Base-by-base conservation (phyloP, 169 alveolate genomes). In the Plasmodium berghei region DNA sequence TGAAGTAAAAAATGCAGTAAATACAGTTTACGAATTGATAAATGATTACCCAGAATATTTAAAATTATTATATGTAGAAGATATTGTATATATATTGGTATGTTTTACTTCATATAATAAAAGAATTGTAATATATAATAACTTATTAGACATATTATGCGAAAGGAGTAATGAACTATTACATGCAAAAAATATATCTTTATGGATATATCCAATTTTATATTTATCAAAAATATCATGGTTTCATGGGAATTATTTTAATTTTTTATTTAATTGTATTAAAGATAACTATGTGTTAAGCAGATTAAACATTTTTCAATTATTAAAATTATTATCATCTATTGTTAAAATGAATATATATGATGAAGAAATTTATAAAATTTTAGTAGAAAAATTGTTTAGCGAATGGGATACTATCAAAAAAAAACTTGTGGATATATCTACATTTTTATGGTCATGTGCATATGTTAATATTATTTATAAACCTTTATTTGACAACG, bases 401-500 rank as follows among this genome's bases (percentile, higher is more conserved):
- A 77, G 34, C 9, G 89, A 77, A 24, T 77, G 89, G 89, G 89
- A 77, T 48, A 16, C 48, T 22, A 77, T 77, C 3, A 77, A 77
- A 18, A 56, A 28, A 52, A 77, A 77, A 48, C 8, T 77, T 16
- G 24, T 77, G 9, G 89, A 77, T 14, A 69, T 77, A 16, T 49
- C 89, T 0, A 77, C 89, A n/a, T 77, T 77, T 46, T 52, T 77
- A 55, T 77, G 89, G 89, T 63, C 77, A 5, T 77, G 89, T 77
- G 89, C 89, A 34, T 77, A 77, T 52, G 75, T 64, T 0, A 77
- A 77, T 20, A 62, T 77, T 1, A 77, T 77, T 16, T 77, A 49
- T 77, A 64, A 77, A 56, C 89, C 89, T 40, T 45, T 77, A 1
- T 77, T 77, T 52, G 89, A 77, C 49, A 48, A 26, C 14, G 28